These are phyloP conservation scores for Clonostachys rhizophaga DNA, from an alignment of 2,329 filamentous ascomycete species.

Conservation along the genomic window DNA sequence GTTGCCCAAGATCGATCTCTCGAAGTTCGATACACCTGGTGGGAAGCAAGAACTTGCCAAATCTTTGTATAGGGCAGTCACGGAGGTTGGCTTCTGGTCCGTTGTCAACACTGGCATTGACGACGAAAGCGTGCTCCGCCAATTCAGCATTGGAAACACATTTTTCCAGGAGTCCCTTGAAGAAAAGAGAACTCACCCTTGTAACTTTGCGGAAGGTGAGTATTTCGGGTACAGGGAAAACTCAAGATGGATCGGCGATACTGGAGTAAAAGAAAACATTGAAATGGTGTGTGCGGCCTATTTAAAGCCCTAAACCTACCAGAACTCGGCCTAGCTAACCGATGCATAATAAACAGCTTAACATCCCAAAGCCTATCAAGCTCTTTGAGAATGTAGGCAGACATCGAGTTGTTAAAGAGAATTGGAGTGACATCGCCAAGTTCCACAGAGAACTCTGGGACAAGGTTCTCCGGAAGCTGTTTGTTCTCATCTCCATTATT, in stretches of 20 bases:
- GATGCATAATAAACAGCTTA: conserved; percentile 39
- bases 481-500: conserved; percentile 32
- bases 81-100: conserved; percentile 42
- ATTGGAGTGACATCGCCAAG: conserved; percentile 40
- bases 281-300: not conserved
- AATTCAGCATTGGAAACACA: conserved; percentile 48
- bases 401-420: conserved; percentile 27
- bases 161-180: conserved; percentile 44
- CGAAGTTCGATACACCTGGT: conserved; percentile 38
- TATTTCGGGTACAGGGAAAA: conserved; percentile 38
- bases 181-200: conserved; percentile 36
- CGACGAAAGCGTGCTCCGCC: conserved; percentile 44
- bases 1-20: conserved; percentile 46
- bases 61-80: conserved; percentile 44
- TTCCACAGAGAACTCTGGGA: conserved; percentile 34
- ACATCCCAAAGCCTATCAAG: conserved; percentile 44
- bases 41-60: conserved; percentile 45
- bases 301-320: not conserved
- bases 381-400: conserved; percentile 25
- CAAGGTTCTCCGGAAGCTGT: conserved; percentile 12
- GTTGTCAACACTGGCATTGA: conserved; percentile 48
- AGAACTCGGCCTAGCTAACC: not conserved
- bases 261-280: not conserved
- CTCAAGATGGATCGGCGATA: not conserved
- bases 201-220: conserved; percentile 34